Evolutionary conservation across 345 rosid species (phyloP), one percentile per base, ranked within the genome.

Genomic region (Alliaria petiolata): DNA sequence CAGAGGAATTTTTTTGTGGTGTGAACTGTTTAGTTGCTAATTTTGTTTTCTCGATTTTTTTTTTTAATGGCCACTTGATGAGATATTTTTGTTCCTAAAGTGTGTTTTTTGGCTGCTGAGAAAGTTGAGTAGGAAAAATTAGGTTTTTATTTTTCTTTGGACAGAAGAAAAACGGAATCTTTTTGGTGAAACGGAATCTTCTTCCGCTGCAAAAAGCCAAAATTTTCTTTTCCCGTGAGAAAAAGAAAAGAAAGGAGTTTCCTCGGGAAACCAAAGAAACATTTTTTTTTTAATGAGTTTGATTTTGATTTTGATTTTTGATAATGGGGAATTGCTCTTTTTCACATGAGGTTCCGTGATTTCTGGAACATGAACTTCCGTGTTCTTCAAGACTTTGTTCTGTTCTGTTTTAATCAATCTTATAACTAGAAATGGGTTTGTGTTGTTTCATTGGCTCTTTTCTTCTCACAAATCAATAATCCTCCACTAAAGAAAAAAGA

Each of bases 381-480:
- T 89, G 87, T 76, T 72, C 81, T 72, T 78, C 70, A 84, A 87
- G 87, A 76, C 78, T 83, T 28, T 76, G 86, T 67, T 81, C 43
- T 75, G 38, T 51, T 52, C 79, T 52, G 43, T 15, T 79, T 63
- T 74, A 74, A 16, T 52, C 51, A 80, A 75, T 74, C 65, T 65
- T 47, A 63, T 80, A 76, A 65, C 72, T 52, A 73, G 44, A 52
- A 65, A 15, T 43, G 39, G 19, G 26, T 12, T 30, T 50, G 53
- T 47, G 51, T 28, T 62, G 36, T 38, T 50, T 58, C 14, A 30
- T 58, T 39, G 20, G 51, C 26, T 45, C 19, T n/a, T 62, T 62
- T 58, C n/a, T 15, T 47, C 44, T 7, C 50, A 36, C 63, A 36
- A 4, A 51, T 51, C 53, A 50, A n/a, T n/a, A n/a, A 57, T 28